A percentile compares a stretch with the other conserved stretches of the same genome.
Evolutionary conservation across 495 filamentous ascomycete genomes (phyloP).

Genomic region (Neurospora sublineolata): DNA sequence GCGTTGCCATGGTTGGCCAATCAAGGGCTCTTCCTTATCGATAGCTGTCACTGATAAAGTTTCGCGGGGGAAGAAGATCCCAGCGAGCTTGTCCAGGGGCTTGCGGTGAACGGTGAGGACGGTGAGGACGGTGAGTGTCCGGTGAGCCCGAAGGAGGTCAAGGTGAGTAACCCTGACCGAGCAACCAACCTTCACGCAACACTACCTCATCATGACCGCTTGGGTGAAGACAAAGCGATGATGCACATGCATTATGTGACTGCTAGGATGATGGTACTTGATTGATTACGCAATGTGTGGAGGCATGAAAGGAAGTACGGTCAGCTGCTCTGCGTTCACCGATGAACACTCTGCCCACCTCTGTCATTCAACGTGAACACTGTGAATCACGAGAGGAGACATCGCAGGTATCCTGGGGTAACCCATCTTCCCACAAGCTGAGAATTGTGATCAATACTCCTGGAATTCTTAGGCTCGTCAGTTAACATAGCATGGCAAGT

Average conservation of each 20-base stretch:
- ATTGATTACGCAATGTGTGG: not conserved
- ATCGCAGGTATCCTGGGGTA: not conserved
- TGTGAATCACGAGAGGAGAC: not conserved
- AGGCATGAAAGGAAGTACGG: not conserved
- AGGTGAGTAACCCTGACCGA: not conserved
- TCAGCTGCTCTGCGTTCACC: not conserved
- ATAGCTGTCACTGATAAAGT: not conserved
- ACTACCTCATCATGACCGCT: not conserved
- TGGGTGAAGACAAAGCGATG: not conserved
- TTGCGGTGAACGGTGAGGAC: not conserved
- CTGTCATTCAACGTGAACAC: not conserved
- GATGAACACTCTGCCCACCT: not conserved
- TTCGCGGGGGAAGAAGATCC: not conserved
- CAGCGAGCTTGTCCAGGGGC: not conserved
- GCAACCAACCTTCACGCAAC: not conserved
- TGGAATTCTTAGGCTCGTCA: not conserved
- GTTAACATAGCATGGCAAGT: not conserved
- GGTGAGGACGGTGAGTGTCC: not conserved
- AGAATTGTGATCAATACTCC: not conserved
- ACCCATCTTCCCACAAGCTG: not conserved
- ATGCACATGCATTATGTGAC: not conserved
- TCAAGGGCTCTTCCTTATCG: not conserved
- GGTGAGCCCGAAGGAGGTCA: not conserved
- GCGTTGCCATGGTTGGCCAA: not conserved
- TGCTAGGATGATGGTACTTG: not conserved